These are phyloP conservation scores for Apocynum venetum DNA, from an alignment of 257 asterid species.

Conservation along the genomic window DNA sequence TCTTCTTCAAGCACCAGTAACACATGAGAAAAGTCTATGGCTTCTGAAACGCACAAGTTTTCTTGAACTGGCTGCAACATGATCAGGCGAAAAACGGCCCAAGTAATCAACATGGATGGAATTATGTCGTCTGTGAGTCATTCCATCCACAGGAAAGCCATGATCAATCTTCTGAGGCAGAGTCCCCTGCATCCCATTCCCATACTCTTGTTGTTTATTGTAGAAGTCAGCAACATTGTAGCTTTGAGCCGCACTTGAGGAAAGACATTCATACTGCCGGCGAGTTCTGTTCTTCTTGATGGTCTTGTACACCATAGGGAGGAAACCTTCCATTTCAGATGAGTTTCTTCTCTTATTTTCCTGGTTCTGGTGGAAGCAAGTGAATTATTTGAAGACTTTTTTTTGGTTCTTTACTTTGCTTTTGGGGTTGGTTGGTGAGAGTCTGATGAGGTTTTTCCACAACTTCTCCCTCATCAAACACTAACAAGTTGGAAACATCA, in stretches of 20 bases:
- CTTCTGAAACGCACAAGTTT: conserved; percentile 38
- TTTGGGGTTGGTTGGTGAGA: neutral
- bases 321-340: conserved; percentile 63
- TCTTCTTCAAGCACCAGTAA: conserved; percentile 20
- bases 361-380: neutral
- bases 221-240: conserved; percentile 41
- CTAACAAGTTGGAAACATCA: neutral
- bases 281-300: conserved; percentile 51
- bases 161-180: neutral
- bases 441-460: neutral
- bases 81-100: conserved; percentile 24
- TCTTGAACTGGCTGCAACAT: conserved; percentile 25
- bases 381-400: neutral
- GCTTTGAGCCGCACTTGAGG: conserved; percentile 35
- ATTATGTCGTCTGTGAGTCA: conserved; percentile 34
- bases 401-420: neutral
- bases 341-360: neutral
- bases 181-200: no score
- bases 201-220: conserved; percentile 3
- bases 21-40: conserved; percentile 36
- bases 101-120: conserved; percentile 31
- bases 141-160: conserved; percentile 11
- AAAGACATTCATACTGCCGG: conserved; percentile 51
- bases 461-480: neutral
- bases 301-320: conserved; percentile 60